These are phyloP conservation scores for Ganoderma leucocontextum DNA, from an alignment of 1,284 basidiomycete genomes.

Conservation along the genomic window DNA sequence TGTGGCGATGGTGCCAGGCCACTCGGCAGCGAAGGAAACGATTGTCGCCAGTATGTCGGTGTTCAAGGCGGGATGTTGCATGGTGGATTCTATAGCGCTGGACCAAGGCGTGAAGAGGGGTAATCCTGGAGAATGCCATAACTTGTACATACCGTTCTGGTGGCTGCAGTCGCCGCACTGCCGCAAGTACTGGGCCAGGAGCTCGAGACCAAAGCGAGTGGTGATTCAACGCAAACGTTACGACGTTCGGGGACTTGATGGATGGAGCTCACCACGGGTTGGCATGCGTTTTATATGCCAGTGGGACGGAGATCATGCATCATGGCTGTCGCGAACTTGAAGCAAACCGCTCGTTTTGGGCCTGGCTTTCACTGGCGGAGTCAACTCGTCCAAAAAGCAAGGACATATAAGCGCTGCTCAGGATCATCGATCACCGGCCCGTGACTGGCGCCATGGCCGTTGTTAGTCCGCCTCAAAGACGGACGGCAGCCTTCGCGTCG, in stretches of 20 bases:
- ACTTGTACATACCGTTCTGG: neutral
- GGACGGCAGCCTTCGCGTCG: too few species aligned
- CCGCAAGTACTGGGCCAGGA: too few species aligned
- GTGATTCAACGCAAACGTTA: neutral
- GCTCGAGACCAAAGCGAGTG: neutral
- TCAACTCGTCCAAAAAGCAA: neutral
- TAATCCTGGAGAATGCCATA: neutral
- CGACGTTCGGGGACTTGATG: neutral
- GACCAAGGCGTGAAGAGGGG: neutral
- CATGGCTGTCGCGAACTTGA: neutral
- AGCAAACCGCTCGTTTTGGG: neutral
- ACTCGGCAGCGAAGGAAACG: neutral
- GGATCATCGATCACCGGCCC: neutral
- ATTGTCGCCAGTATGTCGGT: neutral
- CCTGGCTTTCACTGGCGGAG: neutral
- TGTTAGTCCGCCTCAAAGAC: too few species aligned
- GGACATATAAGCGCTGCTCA: neutral
- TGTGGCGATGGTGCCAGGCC: neutral
- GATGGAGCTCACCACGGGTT: neutral
- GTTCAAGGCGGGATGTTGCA: neutral
- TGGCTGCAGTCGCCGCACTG: neutral
- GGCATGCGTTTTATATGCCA: neutral
- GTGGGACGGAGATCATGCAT: neutral
- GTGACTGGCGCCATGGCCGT: too few species aligned
- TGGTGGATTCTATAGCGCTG: neutral